phyloP scores from a whole-genome alignment of 495 filamentous ascomycete genomes.

The Penicillium arizonense region DNA sequence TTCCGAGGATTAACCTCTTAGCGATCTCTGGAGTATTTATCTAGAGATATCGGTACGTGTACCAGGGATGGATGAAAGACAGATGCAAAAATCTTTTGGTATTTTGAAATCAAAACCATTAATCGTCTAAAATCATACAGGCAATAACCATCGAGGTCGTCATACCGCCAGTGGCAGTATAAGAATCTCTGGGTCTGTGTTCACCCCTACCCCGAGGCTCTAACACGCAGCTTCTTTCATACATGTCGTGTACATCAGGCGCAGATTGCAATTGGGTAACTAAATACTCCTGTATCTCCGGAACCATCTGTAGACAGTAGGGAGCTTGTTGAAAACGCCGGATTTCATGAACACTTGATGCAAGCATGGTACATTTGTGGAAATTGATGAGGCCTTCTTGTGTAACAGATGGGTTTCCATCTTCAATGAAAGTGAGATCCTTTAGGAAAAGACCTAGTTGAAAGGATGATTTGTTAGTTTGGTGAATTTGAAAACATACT shows the following conservation, averaged over 20 bases:
- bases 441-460: conserved; percentile 80
- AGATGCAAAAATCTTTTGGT: no score
- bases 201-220: conserved; percentile 89
- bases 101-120: background rate
- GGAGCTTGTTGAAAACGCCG: conserved; percentile 89
- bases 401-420: conserved; percentile 88
- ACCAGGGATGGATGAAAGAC: no score
- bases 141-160: conserved; percentile 28
- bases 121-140: conserved; percentile 23
- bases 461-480: background rate
- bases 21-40: no score
- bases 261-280: conserved; percentile 80
- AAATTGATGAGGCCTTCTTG: conserved; percentile 91
- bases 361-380: conserved; percentile 88
- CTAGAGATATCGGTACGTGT: no score
- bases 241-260: conserved; percentile 88
- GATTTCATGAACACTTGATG: conserved; percentile 87
- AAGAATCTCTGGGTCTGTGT: conserved; percentile 48
- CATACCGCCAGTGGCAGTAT: conserved; percentile 51
- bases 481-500: background rate
- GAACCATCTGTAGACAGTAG: conserved; percentile 77
- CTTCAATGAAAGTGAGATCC: conserved; percentile 93
- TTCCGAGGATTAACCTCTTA: no score
- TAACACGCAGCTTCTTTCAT: conserved; percentile 79
- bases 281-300: conserved; percentile 90